A percentile compares a stretch with the other conserved stretches of the same genome.
Evolutionary conservation across 257 asterid species (phyloP).

Genomic region (Rhazya stricta): DNA sequence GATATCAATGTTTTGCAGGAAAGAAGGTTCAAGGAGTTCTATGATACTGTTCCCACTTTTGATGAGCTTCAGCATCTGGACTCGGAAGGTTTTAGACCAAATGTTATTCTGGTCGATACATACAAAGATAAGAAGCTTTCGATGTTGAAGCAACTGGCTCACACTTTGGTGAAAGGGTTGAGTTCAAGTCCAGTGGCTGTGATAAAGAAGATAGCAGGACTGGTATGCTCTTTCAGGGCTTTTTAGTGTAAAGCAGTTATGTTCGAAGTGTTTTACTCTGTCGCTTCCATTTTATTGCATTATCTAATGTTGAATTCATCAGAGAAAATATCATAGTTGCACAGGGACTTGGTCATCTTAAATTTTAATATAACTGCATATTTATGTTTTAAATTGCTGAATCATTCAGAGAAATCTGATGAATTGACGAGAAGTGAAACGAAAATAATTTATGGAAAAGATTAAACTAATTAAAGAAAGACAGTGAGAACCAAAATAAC

Average conservation of each 20-base stretch:
- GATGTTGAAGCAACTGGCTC: constrained; percentile 81
- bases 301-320: background rate
- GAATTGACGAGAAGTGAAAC: background rate
- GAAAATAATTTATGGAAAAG: no score
- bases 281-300: background rate
- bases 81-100: constrained; percentile 72
- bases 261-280: background rate
- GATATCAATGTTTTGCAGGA: constrained; percentile 49
- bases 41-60: constrained; percentile 69
- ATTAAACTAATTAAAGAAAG: no score
- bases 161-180: constrained; percentile 72
- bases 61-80: constrained; percentile 75
- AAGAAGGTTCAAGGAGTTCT: constrained; percentile 88
- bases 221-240: constrained; percentile 44
- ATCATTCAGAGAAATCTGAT: background rate
- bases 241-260: background rate
- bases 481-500: background rate
- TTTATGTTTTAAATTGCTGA: background rate
- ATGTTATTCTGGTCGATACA: constrained; percentile 75
- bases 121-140: constrained; percentile 86
- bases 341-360: constrained; percentile 1
- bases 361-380: background rate
- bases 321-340: background rate
- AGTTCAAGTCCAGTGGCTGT: constrained; percentile 61
- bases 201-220: constrained; percentile 86